A percentile compares a stretch with the other conserved stretches of the same genome.
Conservation (phyloP, 78 protist genomes). For the Pigoraptor vietnamica region DNA sequence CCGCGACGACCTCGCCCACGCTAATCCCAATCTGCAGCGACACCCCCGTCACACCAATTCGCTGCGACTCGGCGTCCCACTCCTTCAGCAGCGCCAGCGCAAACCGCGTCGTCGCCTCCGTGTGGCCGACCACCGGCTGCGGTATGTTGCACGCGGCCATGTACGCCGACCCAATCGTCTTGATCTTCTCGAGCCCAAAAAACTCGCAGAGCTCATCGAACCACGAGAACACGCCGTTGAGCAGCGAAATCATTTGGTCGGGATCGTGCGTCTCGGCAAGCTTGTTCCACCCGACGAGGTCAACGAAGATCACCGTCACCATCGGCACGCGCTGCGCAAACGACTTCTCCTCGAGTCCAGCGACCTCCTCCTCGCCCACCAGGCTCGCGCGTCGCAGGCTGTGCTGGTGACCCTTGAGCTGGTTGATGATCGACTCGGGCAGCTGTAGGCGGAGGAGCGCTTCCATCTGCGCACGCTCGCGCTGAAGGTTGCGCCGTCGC, state of each 20-base stretch:
- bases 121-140: neutral
- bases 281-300: neutral
- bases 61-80: neutral
- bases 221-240: neutral
- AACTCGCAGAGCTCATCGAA: neutral
- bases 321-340: neutral
- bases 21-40: conserved; percentile 59
- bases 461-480: neutral
- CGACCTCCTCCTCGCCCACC: neutral
- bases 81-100: neutral
- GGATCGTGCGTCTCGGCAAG: neutral
- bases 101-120: neutral
- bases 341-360: neutral
- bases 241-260: neutral
- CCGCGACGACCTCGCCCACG: conserved; percentile 65
- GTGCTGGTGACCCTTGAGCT: neutral
- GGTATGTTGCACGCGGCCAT: neutral
- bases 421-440: neutral
- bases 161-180: conserved; percentile 55
- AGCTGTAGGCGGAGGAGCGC: neutral
- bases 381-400: neutral
- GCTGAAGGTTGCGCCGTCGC: neutral
- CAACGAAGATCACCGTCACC: neutral
- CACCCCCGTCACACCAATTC: neutral
- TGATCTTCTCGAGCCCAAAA: conserved; percentile 18